Conservation (phyloP, 371 early-diverging fungal genomes). For the Mucor saturninus region DNA sequence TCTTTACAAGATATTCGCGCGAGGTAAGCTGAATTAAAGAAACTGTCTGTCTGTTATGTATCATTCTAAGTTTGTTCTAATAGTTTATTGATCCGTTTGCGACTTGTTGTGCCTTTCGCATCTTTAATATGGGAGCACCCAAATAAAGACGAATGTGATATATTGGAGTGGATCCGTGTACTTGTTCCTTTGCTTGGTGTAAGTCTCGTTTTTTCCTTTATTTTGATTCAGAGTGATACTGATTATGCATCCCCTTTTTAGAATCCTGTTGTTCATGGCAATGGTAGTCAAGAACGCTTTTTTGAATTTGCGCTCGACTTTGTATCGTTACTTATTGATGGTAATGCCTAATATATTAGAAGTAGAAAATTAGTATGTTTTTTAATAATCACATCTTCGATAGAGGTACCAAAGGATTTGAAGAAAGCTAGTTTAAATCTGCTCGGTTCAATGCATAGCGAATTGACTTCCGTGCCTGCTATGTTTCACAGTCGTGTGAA, state of each 20-base stretch:
- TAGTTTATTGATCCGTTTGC: conserved; percentile 54
- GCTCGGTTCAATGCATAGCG: conserved; percentile 44
- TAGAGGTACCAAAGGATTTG: conserved; percentile 45
- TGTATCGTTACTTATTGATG: conserved; percentile 64
- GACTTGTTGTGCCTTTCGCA: conserved; percentile 58
- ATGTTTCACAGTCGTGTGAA: conserved; percentile 63
- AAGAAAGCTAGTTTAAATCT: conserved; percentile 38
- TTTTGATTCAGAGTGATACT: not conserved
- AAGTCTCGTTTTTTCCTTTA: conserved; percentile 19
- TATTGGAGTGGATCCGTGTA: conserved; percentile 47
- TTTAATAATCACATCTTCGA: not conserved
- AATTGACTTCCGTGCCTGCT: conserved; percentile 52
- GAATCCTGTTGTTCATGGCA: conserved; percentile 64
- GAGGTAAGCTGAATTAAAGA: conserved; percentile 24
- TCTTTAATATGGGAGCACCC: conserved; percentile 65
- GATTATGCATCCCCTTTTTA: conserved; percentile 12
- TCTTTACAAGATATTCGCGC: conserved; percentile 52
- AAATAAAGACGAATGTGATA: conserved; percentile 51
- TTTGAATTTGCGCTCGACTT: conserved; percentile 68
- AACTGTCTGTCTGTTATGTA: not conserved
- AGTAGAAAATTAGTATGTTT: not conserved
- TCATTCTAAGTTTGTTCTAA: not conserved
- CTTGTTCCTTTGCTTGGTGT: conserved; percentile 46
- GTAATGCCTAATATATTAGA: conserved; percentile 18
- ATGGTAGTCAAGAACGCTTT: conserved; percentile 63